A percentile compares a stretch with the other conserved stretches of the same genome.
Evolutionary conservation across 805 yeast species (phyloP).

Genomic region (Wickerhamiella sergipiensis): DNA sequence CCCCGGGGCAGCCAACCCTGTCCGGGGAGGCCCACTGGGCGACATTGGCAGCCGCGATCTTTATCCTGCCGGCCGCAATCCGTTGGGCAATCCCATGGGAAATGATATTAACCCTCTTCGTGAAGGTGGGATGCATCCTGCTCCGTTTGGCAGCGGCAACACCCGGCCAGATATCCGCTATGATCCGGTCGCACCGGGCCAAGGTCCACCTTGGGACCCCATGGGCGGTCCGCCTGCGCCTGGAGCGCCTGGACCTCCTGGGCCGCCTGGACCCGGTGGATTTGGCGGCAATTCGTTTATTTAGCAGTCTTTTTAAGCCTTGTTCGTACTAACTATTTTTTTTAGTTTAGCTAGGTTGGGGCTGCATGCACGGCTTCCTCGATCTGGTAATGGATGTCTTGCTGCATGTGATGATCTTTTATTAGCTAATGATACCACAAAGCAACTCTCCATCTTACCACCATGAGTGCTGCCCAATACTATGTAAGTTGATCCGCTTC

Average conservation of each 20-base stretch:
- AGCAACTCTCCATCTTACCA: background rate
- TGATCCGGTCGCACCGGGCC: constrained; percentile 21
- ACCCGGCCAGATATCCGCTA: constrained; percentile 19
- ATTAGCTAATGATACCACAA: background rate
- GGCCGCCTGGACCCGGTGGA: constrained; percentile 11
- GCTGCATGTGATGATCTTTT: background rate
- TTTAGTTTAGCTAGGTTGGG: background rate
- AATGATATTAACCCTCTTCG: constrained; percentile 8
- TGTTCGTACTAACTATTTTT: too few relatives aligned
- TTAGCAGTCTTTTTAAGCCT: constrained; percentile 2
- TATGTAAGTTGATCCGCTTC: background rate
- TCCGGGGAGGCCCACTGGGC: constrained; percentile 11
- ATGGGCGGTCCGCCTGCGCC: background rate
- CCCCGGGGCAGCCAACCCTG: constrained; percentile 4
- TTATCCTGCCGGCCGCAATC: constrained; percentile 28
- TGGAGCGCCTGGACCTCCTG: constrained; percentile 13
- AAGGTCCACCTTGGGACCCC: background rate
- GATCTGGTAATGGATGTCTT: background rate
- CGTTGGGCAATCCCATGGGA: constrained; percentile 23
- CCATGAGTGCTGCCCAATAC: constrained; percentile 1
- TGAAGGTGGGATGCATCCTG: constrained; percentile 24
- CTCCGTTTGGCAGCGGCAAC: constrained; percentile 10
- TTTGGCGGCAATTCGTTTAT: constrained; percentile 3
- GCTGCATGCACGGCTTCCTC: background rate
- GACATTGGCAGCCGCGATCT: constrained; percentile 27